Conservation (phyloP, 2,329 filamentous ascomycete species). For the Pseudocercospora fijiensis region DNA sequence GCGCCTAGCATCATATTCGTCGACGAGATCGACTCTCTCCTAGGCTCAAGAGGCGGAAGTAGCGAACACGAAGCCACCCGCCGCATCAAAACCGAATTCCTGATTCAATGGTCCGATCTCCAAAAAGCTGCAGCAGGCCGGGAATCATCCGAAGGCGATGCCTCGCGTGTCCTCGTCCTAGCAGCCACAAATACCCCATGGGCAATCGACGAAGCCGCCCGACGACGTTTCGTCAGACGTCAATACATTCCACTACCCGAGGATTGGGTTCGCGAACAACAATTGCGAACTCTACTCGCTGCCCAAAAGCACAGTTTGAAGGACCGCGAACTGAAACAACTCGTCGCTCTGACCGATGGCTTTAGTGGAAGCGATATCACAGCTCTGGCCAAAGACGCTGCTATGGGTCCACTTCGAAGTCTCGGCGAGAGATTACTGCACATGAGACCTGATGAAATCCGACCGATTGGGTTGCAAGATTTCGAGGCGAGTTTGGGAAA, state of each 20-base stretch:
- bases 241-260: conserved; percentile 97
- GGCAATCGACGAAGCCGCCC: conserved; percentile 95
- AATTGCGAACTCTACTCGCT: conserved; percentile 74
- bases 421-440: conserved; percentile 84
- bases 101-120: conserved; percentile 95
- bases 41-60: conserved; percentile 78
- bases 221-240: conserved; percentile 83
- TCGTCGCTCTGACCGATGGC: conserved; percentile 85
- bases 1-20: conserved; percentile 98
- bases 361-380: conserved; percentile 98
- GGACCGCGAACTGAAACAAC: conserved; percentile 66
- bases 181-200: conserved; percentile 95
- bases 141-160: conserved; percentile 70
- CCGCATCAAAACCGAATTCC: conserved; percentile 94
- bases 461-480: conserved; percentile 77
- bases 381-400: conserved; percentile 92
- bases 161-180: conserved; percentile 84
- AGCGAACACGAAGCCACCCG: conserved; percentile 91
- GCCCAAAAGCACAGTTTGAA: conserved; percentile 82
- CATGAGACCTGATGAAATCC: conserved; percentile 92
- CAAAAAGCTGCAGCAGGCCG: conserved; percentile 87
- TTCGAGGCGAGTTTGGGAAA: conserved; percentile 80
- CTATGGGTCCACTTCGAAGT: conserved; percentile 91
- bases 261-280: conserved; percentile 72
- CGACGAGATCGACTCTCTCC: conserved; percentile 92